A percentile compares a stretch with the other conserved stretches of the same genome.
Conservation (phyloP, 768 basidiomycete genomes). For the Termitomyces sp. region DNA sequence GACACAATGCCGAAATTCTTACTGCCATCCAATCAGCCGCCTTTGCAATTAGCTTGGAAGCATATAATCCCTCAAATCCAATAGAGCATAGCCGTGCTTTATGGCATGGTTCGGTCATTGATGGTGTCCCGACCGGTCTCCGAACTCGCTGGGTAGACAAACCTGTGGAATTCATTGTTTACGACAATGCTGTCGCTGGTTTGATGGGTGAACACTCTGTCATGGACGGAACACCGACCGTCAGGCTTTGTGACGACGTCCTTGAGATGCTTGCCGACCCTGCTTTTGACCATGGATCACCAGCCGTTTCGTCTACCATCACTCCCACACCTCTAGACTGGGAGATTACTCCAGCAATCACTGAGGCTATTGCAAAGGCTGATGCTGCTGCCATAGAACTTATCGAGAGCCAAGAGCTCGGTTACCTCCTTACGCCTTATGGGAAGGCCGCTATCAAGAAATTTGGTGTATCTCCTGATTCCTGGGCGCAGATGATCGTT, state of each 20-base stretch:
- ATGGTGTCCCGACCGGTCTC: constrained; percentile 50
- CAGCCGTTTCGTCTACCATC: constrained; percentile 18
- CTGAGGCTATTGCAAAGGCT: constrained; percentile 53
- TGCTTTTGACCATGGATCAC: constrained; percentile 59
- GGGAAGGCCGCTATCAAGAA: constrained; percentile 86
- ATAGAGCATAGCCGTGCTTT: constrained; percentile 64
- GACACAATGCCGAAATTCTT: constrained; percentile 62
- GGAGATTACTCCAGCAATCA: constrained; percentile 46
- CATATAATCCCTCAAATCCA: constrained; percentile 45
- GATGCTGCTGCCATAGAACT: constrained; percentile 54
- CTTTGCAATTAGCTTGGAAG: constrained; percentile 80
- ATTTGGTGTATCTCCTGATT: constrained; percentile 89
- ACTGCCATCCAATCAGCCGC: constrained; percentile 81
- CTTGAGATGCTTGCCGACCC: constrained; percentile 56
- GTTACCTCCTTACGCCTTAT: constrained; percentile 65
- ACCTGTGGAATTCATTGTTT: constrained; percentile 83
- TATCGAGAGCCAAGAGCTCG: constrained; percentile 58
- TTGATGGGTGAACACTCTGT: constrained; percentile 92
- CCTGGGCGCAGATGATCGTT: constrained; percentile 91
- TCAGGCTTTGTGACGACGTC: constrained; percentile 67
- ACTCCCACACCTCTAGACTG: constrained; percentile 59
- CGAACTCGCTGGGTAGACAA: constrained; percentile 88
- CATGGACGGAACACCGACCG: constrained; percentile 88
- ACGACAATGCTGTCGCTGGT: constrained; percentile 77
- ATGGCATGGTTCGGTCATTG: constrained; percentile 76